Conservation (phyloP, 805 yeast genomes). For the Spathaspora sp. region DNA sequence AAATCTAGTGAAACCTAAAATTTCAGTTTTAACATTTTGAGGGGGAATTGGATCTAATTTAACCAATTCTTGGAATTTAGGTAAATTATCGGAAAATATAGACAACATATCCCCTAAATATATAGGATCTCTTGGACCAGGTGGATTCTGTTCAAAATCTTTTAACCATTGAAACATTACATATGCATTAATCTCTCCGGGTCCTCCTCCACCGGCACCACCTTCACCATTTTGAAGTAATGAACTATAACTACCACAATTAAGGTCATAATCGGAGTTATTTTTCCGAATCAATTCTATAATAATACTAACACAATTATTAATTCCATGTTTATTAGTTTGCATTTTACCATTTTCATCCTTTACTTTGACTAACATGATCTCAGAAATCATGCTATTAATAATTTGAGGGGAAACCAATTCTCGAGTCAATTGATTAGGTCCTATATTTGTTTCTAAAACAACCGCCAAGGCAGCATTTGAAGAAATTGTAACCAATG, state of each 20-base stretch:
- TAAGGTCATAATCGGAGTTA: constrained; percentile 90
- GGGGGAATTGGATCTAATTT: constrained; percentile 28
- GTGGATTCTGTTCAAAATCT: constrained; percentile 79
- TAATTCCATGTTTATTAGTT: constrained; percentile 78
- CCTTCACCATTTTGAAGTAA: constrained; percentile 31
- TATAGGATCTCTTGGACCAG: constrained; percentile 87
- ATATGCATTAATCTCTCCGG: constrained; percentile 37
- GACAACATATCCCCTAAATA: constrained; percentile 83
- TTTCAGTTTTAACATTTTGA: constrained; percentile 22
- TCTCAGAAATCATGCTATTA: constrained; percentile 63
- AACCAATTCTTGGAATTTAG: constrained; percentile 63
- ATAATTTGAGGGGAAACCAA: constrained; percentile 74
- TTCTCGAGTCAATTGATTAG: constrained; percentile 90
- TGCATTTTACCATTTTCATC: constrained; percentile 9
- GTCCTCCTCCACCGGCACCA: constrained; percentile 24
- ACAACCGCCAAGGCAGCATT: constrained; percentile 68
- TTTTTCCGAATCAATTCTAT: constrained; percentile 94
- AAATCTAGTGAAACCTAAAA: constrained; percentile 87
- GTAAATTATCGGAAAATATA: constrained; percentile 72
- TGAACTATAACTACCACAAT: constrained; percentile 79
- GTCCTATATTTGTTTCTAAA: constrained; percentile 90
- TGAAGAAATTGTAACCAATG: constrained; percentile 89
- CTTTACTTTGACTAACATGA: constrained; percentile 45
- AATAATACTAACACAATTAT: constrained; percentile 91
- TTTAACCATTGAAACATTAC: constrained; percentile 43